Percentiles rank a stretch among this genome's conserved stretches.
phyloP scores from a whole-genome alignment of 1,284 basidiomycete species.

The Xanthoconium separans region DNA sequence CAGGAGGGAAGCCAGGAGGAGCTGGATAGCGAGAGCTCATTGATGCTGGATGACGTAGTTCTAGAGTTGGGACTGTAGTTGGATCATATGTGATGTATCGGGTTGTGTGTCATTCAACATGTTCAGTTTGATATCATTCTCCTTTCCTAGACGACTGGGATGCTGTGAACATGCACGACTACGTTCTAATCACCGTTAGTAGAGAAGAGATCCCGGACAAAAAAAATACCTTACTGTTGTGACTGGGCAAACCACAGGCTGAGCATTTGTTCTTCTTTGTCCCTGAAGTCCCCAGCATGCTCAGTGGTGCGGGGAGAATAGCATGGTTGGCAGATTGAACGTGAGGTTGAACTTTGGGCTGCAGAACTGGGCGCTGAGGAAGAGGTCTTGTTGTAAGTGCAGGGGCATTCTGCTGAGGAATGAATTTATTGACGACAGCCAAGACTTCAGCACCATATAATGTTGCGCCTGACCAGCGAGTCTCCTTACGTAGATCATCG shows the following conservation, averaged over 20 bases:
- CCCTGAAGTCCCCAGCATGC: not conserved
- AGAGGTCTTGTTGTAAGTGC: not conserved
- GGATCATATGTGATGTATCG: not conserved
- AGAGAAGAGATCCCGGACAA: not conserved
- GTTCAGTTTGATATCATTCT: not conserved
- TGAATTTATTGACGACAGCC: not conserved
- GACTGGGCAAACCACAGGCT: not conserved
- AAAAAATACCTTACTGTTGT: not conserved
- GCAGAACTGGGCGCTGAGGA: not conserved
- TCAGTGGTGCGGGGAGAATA: not conserved
- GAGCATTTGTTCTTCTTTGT: too few relatives aligned
- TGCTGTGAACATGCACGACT: not conserved
- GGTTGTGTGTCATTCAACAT: not conserved
- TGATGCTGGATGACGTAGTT: not conserved
- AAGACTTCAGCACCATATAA: not conserved
- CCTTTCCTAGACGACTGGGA: not conserved
- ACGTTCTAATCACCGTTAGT: not conserved
- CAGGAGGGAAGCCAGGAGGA: not conserved
- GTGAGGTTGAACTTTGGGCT: not conserved
- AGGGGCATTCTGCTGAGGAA: not conserved
- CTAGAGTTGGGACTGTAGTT: not conserved
- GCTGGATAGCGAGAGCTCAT: not conserved
- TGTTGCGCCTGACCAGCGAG: not conserved
- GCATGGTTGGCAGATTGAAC: not conserved
- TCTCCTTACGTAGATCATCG: not conserved